phyloP scores from a whole-genome alignment of 768 basidiomycete species.

The Boletus fagicola region DNA sequence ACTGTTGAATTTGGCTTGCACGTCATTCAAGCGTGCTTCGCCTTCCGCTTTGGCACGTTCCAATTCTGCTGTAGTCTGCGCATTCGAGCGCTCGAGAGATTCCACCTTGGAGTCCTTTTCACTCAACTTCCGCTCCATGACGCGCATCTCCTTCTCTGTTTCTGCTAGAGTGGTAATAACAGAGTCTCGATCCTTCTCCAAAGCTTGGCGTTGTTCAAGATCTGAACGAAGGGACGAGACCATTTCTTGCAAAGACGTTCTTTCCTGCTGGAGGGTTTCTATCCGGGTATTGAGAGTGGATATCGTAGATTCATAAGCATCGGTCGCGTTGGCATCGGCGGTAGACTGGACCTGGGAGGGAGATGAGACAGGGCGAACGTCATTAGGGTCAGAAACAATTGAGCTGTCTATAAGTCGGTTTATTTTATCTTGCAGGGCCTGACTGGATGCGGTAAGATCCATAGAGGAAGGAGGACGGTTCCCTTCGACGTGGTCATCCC shows the following conservation, averaged over 20 bases:
- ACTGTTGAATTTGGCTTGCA: conserved; percentile 45
- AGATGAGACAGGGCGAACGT: conserved; percentile 18
- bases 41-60: conserved; percentile 48
- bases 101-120: conserved; percentile 47
- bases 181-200: conserved; percentile 47
- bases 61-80: conserved; percentile 39
- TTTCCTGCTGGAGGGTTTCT: conserved; percentile 69
- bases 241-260: conserved; percentile 50
- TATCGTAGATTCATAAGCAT: conserved; percentile 18
- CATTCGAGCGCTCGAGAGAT: conserved; percentile 44
- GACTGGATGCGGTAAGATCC: conserved; percentile 41
- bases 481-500: conserved; percentile 10
- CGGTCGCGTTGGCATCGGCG: conserved; percentile 17
- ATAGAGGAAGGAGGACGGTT: conserved; percentile 25
- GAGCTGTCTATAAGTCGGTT: conserved; percentile 40
- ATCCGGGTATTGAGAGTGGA: conserved; percentile 38
- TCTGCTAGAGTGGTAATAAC: conserved; percentile 39
- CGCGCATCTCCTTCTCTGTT: conserved; percentile 43
- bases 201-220: conserved; percentile 23
- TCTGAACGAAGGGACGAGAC: conserved; percentile 25
- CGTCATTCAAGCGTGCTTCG: conserved; percentile 41
- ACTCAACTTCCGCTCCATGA: conserved; percentile 41
- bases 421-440: conserved; percentile 50
- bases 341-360: conserved; percentile 42
- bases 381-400: conserved; percentile 12